Conservation (phyloP, 1,284 basidiomycete species). For the Tilletia horrida region DNA sequence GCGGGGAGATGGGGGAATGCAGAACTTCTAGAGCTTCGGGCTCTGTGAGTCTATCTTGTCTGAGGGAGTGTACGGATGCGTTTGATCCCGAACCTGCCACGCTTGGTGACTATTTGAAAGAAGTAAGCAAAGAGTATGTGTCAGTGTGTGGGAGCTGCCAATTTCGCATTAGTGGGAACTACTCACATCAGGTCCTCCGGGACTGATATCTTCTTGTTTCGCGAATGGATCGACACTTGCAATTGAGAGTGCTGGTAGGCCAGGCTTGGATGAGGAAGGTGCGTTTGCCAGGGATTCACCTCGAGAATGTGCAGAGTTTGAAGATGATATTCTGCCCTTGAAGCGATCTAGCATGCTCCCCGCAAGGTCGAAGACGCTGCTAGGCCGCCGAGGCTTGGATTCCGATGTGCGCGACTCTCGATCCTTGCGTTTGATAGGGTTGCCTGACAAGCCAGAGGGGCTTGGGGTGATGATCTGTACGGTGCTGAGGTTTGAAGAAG, state of each 20-base stretch:
- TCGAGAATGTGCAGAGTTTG: constrained; percentile 27
- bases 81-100: neutral
- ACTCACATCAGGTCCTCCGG: constrained; percentile 24
- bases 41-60: neutral
- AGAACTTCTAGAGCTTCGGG: constrained; percentile 4
- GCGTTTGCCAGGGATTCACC: constrained; percentile 23
- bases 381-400: constrained; percentile 24
- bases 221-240: neutral
- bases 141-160: too few relatives aligned
- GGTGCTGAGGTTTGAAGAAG: neutral
- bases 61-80: neutral
- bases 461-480: too few relatives aligned
- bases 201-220: constrained; percentile 17
- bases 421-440: neutral
- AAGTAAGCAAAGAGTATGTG: too few relatives aligned
- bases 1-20: neutral
- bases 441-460: too few relatives aligned
- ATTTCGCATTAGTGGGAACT: constrained; percentile 8
- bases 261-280: constrained; percentile 24
- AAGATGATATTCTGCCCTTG: constrained; percentile 33
- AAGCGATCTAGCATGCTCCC: constrained; percentile 44
- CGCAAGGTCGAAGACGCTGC: constrained; percentile 48
- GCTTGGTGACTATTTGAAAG: constrained; percentile 16
- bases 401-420: constrained; percentile 1
- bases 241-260: constrained; percentile 22